Conservation (phyloP, 2,329 filamentous ascomycete species). For the Penicillium sp. region DNA sequence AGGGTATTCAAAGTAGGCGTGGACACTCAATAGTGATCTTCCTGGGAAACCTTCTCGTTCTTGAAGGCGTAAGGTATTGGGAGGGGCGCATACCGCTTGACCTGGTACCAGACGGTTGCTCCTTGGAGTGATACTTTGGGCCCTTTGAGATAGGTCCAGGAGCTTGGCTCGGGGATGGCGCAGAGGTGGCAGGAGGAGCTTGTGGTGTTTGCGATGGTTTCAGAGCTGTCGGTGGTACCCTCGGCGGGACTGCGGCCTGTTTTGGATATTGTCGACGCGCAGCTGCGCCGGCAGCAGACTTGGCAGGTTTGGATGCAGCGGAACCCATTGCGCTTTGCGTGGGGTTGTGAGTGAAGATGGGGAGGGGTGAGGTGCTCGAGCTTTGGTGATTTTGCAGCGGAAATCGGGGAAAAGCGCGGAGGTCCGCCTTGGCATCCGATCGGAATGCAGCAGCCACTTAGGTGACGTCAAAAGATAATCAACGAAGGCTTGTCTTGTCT, state of each 20-base stretch:
- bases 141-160: conserved; percentile 19
- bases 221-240: conserved; percentile 31
- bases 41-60: background rate
- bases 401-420: conserved; percentile 24
- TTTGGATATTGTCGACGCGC: conserved; percentile 60
- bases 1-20: background rate
- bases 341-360: background rate
- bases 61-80: background rate
- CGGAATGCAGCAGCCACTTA: conserved; percentile 3
- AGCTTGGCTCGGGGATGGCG: conserved; percentile 1
- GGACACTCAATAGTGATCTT: background rate
- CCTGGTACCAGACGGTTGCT: conserved; percentile 35
- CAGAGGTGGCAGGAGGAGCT: conserved; percentile 7
- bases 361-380: conserved; percentile 1
- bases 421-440: conserved; percentile 23
- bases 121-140: conserved; percentile 39
- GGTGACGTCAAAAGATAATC: conserved; percentile 29
- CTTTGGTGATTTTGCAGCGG: conserved; percentile 18
- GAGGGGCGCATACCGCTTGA: conserved; percentile 35
- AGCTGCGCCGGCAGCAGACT: conserved; percentile 51
- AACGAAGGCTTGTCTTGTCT: background rate
- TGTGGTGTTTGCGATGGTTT: conserved; percentile 14
- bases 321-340: conserved; percentile 54
- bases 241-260: conserved; percentile 41
- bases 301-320: conserved; percentile 58